A percentile compares a stretch with the other conserved stretches of the same genome.
Evolutionary conservation across 2,329 filamentous ascomycete genomes (phyloP).

Genomic region (Eutypella sp.): DNA sequence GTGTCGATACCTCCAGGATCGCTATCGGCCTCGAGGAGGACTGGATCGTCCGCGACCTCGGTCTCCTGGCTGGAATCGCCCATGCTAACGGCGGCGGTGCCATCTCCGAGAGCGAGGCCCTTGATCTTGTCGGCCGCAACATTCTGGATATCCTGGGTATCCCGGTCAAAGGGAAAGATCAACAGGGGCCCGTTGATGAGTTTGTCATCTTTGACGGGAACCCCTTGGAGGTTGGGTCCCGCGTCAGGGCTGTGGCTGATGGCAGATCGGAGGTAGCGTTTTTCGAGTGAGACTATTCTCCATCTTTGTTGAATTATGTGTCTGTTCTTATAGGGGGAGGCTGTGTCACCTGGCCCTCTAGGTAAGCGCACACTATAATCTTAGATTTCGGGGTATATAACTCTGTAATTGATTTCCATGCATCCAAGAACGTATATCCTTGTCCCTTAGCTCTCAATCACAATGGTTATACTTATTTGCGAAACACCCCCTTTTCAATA

Average conservation of each 20-base stretch:
- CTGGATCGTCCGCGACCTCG: conserved; percentile 57
- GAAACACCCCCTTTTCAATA: too few species aligned
- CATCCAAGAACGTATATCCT: too few species aligned
- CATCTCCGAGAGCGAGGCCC: conserved; percentile 48
- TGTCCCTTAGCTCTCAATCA: too few species aligned
- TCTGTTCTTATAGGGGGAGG: too few species aligned
- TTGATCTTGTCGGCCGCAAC: conserved; percentile 53
- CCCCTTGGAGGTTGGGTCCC: conserved; percentile 54
- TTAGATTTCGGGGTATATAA: too few species aligned
- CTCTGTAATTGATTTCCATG: too few species aligned
- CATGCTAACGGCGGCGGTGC: conserved; percentile 51
- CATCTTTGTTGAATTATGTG: too few species aligned
- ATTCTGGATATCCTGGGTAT: conserved; percentile 54
- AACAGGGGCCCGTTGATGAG: conserved; percentile 31
- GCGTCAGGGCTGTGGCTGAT: conserved; percentile 49
- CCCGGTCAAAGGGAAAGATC: conserved; percentile 18
- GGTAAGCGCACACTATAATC: too few species aligned
- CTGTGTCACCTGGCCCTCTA: too few species aligned
- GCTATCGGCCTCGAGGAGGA: conserved; percentile 58
- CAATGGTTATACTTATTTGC: too few species aligned
- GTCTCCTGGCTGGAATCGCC: conserved; percentile 55
- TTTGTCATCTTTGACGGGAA: conserved; percentile 61
- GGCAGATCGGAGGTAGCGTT: conserved; percentile 33
- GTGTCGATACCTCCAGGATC: conserved; percentile 50
- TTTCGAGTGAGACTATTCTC: conserved; percentile 25